A percentile compares a stretch with the other conserved stretches of the same genome.
These are phyloP conservation scores for Cornus florida DNA, from an alignment of 148 eudicot species.

Conservation along the genomic window DNA sequence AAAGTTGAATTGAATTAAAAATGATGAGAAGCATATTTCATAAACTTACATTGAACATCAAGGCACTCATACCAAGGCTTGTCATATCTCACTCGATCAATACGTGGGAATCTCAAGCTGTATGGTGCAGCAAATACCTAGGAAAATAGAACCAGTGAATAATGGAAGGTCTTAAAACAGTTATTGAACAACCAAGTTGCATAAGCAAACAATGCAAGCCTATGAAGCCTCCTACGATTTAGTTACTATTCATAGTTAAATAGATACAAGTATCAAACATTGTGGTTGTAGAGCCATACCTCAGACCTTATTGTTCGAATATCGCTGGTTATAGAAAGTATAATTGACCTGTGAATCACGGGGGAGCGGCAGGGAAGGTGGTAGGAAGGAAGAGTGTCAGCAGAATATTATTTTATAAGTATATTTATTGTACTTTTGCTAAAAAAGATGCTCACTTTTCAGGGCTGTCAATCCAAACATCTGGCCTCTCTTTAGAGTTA, in stretches of 20 bases:
- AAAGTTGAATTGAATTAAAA: neutral
- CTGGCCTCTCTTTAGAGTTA: conserved; percentile 90
- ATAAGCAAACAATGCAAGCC: neutral
- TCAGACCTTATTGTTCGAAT: conserved; percentile 84
- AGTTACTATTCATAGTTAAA: neutral
- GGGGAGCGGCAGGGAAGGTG: too few relatives aligned
- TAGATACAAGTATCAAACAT: neutral
- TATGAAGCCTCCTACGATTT: neutral
- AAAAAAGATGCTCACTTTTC: conserved; percentile 55
- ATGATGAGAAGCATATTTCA: neutral
- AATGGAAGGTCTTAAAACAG: neutral
- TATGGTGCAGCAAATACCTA: conserved; percentile 89
- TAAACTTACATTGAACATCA: conserved; percentile 70
- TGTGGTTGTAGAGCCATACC: conserved; percentile 25
- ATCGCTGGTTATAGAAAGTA: conserved; percentile 85
- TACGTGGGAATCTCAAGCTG: conserved; percentile 90
- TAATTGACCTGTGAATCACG: conserved; percentile 52
- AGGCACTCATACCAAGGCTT: conserved; percentile 99
- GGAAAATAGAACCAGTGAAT: conserved; percentile 7
- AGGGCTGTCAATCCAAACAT: conserved; percentile 98
- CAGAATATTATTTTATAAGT: neutral
- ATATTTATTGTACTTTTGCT: neutral
- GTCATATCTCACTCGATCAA: conserved; percentile 87
- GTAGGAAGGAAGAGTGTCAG: conserved; percentile 16
- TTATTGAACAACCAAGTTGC: conserved; percentile 6